Conservation (phyloP, 345 rosid species). For the Zanthoxylum bungeanum region DNA sequence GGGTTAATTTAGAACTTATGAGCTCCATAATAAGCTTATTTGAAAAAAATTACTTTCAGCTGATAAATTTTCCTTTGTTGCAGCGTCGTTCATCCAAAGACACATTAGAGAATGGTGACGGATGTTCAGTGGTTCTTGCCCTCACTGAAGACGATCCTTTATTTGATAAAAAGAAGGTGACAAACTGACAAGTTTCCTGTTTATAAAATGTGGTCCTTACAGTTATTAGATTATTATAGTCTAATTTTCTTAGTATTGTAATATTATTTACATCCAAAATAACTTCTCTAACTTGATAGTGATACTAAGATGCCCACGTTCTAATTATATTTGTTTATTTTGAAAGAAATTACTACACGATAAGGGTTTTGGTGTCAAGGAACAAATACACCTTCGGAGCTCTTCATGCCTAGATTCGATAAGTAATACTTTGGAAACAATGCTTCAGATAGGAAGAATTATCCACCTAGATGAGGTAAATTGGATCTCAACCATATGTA, state of each 20-base stretch:
- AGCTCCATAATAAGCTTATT: too few species aligned
- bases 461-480: conserved; percentile 68
- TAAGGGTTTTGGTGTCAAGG: conserved; percentile 49
- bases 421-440: conserved; percentile 31
- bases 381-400: conserved; percentile 34
- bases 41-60: background rate
- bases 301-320: background rate
- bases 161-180: conserved; percentile 64
- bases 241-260: background rate
- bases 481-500: background rate
- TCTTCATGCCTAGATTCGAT: conserved; percentile 35
- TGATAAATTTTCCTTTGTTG: conserved; percentile 2
- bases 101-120: conserved; percentile 25
- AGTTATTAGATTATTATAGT: background rate
- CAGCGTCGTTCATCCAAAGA: conserved; percentile 40
- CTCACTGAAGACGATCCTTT: conserved; percentile 53
- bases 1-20: background rate
- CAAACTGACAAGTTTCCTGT: background rate
- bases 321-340: background rate
- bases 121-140: conserved; percentile 40
- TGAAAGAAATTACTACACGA: conserved; percentile 54
- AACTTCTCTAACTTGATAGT: background rate
- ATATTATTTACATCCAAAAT: background rate
- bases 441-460: conserved; percentile 66
- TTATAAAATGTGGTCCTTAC: too few species aligned